Conservation (phyloP, 805 yeast species). For the Metschnikowia aberdeeniae region DNA sequence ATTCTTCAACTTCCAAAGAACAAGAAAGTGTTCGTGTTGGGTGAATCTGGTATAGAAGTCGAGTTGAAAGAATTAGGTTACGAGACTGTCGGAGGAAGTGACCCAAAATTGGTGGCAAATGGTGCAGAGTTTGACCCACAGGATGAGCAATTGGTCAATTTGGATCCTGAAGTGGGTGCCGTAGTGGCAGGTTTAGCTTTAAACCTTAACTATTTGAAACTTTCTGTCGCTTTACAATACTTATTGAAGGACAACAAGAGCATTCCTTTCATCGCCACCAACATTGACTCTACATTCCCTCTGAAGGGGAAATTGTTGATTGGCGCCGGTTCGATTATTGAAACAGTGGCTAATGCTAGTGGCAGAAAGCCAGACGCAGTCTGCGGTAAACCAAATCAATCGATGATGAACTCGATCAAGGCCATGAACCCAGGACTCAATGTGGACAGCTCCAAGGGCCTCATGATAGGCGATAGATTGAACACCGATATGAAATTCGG, state of each 20-base stretch:
- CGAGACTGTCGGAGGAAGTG: constrained; percentile 77
- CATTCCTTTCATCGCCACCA: constrained; percentile 83
- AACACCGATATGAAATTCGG: constrained; percentile 96
- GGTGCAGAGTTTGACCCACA: constrained; percentile 53
- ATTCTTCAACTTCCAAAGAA: constrained; percentile 70
- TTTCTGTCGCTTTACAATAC: constrained; percentile 80
- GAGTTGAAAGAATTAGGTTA: constrained; percentile 78
- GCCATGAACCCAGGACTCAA: constrained; percentile 49
- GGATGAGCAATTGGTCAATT: constrained; percentile 48
- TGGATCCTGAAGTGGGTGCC: constrained; percentile 76
- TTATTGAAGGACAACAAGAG: constrained; percentile 52
- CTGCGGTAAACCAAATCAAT: constrained; percentile 88
- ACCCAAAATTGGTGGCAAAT: constrained; percentile 47
- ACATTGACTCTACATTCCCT: constrained; percentile 93
- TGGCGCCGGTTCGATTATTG: constrained; percentile 92
- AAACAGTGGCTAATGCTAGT: constrained; percentile 66
- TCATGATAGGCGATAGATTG: constrained; percentile 94
- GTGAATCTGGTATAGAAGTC: constrained; percentile 79
- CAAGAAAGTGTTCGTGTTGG: constrained; percentile 83
- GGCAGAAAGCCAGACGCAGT: constrained; percentile 78
- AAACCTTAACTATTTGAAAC: constrained; percentile 72
- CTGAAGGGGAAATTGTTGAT: constrained; percentile 80
- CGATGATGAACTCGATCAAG: constrained; percentile 86
- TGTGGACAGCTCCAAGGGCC: constrained; percentile 54
- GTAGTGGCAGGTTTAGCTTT: constrained; percentile 87